Conservation (phyloP, 305 asterid genomes). For the Euphrasia arctica region DNA sequence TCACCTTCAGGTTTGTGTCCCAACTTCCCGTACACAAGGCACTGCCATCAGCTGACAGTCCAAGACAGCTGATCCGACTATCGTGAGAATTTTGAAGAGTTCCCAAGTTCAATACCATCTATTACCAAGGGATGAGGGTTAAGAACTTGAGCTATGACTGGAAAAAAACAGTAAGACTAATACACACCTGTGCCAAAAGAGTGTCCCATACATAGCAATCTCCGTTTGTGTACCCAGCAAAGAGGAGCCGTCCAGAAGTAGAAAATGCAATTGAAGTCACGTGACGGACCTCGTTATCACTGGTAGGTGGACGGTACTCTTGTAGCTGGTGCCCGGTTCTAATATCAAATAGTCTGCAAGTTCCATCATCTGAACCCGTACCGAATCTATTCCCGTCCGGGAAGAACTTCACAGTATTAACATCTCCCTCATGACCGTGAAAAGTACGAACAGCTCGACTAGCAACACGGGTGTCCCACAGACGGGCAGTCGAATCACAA, state of each 20-base stretch:
- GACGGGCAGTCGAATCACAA: conserved; percentile 89
- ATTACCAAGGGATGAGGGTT: not conserved
- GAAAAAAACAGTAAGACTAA: not conserved
- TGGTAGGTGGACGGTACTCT: conserved; percentile 73
- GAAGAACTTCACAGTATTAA: conserved; percentile 83
- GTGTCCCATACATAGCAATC: conserved; percentile 97
- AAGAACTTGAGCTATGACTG: not conserved
- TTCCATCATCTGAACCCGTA: conserved; percentile 96
- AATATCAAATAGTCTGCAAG: conserved; percentile 86
- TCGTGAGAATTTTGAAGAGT: conserved; percentile 86
- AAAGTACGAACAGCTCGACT: conserved; percentile 95
- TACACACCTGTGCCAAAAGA: conserved; percentile 79
- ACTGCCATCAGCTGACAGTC: conserved; percentile 94
- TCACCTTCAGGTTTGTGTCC: conserved; percentile 92
- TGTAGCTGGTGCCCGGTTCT: conserved; percentile 99
- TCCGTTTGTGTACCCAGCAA: conserved; percentile 80
- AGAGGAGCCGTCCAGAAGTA: conserved; percentile 89
- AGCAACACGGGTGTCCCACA: conserved; percentile 98
- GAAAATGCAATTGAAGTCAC: conserved; percentile 96
- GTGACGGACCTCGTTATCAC: conserved; percentile 57
- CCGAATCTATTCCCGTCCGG: conserved; percentile 86
- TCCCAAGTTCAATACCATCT: conserved; percentile 86
- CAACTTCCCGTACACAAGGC: conserved; percentile 97
- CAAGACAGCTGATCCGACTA: conserved; percentile 76
- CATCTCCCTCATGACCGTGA: conserved; percentile 93